phyloP scores from a whole-genome alignment of 1,284 basidiomycete genomes.

The Chalciporus sp. region DNA sequence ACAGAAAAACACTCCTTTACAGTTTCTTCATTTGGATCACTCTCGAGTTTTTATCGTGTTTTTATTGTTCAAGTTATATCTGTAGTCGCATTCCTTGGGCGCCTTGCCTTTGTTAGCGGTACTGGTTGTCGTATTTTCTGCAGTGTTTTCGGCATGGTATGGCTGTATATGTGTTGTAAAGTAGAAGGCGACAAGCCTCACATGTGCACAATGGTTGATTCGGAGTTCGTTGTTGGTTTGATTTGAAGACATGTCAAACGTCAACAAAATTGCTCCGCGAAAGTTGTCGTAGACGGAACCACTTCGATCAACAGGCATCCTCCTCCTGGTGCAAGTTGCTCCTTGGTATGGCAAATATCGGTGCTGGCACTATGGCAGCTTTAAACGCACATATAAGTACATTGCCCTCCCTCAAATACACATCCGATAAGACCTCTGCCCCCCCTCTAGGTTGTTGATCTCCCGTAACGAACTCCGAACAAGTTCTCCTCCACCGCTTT shows the following conservation, averaged over 20 bases:
- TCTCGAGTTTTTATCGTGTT: conserved; percentile 7
- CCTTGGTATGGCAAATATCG: neutral
- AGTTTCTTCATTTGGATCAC: conserved; percentile 17
- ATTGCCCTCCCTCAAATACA: neutral
- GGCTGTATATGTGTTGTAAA: conserved; percentile 22
- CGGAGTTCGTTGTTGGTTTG: conserved; percentile 8
- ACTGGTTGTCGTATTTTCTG: conserved; percentile 7
- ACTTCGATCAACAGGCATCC: neutral
- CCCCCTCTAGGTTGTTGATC: neutral
- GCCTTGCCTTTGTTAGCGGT: conserved; percentile 1
- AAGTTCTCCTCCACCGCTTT: conserved; percentile 55
- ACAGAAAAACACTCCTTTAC: conserved; percentile 16
- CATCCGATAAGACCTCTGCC: neutral
- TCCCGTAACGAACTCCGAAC: conserved; percentile 41
- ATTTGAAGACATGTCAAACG: neutral
- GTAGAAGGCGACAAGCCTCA: conserved; percentile 10
- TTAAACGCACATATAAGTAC: neutral
- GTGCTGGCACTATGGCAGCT: too few species aligned
- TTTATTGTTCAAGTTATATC: conserved; percentile 12
- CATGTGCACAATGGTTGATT: neutral
- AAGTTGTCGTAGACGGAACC: conserved; percentile 3
- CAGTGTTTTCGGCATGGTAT: conserved; percentile 10
- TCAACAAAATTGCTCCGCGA: neutral
- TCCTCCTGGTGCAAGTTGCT: neutral
- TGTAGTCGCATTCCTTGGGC: conserved; percentile 3